Percentiles rank a stretch among this genome's conserved stretches.
Conservation (phyloP, 2,329 filamentous ascomycete species). For the Metarhizium anisopliae region DNA sequence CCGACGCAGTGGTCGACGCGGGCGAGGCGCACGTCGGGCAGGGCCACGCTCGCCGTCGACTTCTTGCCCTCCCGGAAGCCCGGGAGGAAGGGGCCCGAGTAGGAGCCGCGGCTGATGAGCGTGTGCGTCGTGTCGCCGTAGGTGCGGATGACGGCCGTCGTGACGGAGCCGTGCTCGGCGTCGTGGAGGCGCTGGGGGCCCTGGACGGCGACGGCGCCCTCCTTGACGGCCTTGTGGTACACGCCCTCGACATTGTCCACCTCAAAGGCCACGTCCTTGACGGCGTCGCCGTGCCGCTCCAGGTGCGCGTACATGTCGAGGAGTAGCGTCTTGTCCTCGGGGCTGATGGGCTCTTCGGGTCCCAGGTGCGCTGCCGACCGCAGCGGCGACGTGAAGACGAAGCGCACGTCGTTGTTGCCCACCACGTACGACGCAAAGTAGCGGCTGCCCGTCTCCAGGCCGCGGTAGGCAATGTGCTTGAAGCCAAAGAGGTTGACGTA, state of each 20-base stretch:
- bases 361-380: constrained; percentile 49
- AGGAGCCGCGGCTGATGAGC: constrained; percentile 63
- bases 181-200: constrained; percentile 47
- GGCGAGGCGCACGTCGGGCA: constrained; percentile 59
- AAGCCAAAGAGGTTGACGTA: constrained; percentile 87
- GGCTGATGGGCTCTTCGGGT: constrained; percentile 50
- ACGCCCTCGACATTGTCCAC: constrained; percentile 82
- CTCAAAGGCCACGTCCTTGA: constrained; percentile 92
- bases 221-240: constrained; percentile 61
- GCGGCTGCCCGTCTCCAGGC: constrained; percentile 79
- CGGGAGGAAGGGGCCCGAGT: constrained; percentile 72
- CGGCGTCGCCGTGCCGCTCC: constrained; percentile 82
- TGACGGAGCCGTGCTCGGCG: constrained; percentile 56
- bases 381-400: constrained; percentile 76
- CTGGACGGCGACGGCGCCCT: constrained; percentile 54
- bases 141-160: constrained; percentile 73
- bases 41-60: constrained; percentile 26
- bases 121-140: constrained; percentile 97
- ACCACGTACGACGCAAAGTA: constrained; percentile 79
- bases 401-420: constrained; percentile 64
- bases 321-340: constrained; percentile 57
- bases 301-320: constrained; percentile 73
- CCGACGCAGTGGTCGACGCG: constrained; percentile 95
- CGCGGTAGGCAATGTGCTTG: constrained; percentile 70
- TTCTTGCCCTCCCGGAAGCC: constrained; percentile 57